phyloP scores from a whole-genome alignment of 768 basidiomycete species.

The Krasilnikovozyma curviuscula region DNA sequence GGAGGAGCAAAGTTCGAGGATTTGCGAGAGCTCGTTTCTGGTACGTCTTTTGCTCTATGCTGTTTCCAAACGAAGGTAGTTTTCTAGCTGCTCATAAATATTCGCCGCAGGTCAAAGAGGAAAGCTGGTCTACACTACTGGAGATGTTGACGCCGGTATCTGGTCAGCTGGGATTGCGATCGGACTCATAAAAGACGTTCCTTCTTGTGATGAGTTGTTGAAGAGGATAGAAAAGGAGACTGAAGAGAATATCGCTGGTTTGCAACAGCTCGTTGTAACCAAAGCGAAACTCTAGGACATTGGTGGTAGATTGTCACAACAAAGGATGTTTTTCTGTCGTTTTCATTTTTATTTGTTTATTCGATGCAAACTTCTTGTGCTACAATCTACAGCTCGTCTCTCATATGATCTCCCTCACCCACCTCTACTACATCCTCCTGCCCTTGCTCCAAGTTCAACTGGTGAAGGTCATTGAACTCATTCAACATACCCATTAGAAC shows the following conservation, averaged over 20 bases:
- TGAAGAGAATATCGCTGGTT: slow-evolving; percentile 49
- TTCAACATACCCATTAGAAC: too few relatives aligned
- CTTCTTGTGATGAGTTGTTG: slow-evolving; percentile 56
- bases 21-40: slow-evolving; percentile 39
- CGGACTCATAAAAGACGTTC: slow-evolving; percentile 53
- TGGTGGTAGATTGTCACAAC: too few relatives aligned
- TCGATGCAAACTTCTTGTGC: too few relatives aligned
- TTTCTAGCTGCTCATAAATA: background rate
- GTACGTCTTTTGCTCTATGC: slow-evolving; percentile 5
- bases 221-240: slow-evolving; percentile 52
- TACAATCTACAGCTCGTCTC: too few relatives aligned
- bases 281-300: too few relatives aligned
- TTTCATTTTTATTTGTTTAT: too few relatives aligned
- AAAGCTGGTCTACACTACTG: slow-evolving; percentile 49
- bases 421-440: too few relatives aligned
- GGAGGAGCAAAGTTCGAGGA: slow-evolving; percentile 80
- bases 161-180: slow-evolving; percentile 38
- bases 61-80: background rate
- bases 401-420: too few relatives aligned
- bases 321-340: too few relatives aligned
- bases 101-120: background rate
- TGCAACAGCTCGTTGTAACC: too few relatives aligned
- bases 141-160: slow-evolving; percentile 71
- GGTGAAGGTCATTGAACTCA: too few relatives aligned
- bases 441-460: too few relatives aligned